Evolutionary conservation across 306 rosid species (phyloP), one percentile per base, ranked within the genome.

Genomic region (Cyclanthera cordifolia): DNA sequence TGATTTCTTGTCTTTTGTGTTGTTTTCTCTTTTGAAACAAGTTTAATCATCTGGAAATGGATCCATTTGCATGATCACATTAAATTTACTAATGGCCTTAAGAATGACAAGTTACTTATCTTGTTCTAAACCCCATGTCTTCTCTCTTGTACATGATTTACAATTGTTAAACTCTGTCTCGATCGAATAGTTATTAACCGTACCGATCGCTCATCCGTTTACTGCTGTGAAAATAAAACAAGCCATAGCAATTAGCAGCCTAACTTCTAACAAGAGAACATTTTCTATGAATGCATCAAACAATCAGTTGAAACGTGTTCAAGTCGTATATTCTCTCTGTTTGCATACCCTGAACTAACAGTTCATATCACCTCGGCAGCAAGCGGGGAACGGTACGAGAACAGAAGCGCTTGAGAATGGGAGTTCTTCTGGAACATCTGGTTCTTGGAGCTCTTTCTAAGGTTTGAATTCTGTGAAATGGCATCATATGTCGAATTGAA

Each of bases 381-480:
- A 0, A 63, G 7, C 47, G 14, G 45, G 1, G n/a, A 63, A 63
- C 6, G 28, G 69, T 37, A 63, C 69, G 23, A 41, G 51, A 63
- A 63, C 20, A 41, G 69, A 63, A 63, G 51, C 51, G 41, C 51
- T 41, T 13, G 51, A 63, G 69, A 41, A 39, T 19, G 19, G 27
- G 51, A 63, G 69, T 37, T 20, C 30, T 41, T 63, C 69, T 0
- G 69, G 51, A 41, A 20, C 27, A 21, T 63, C 69, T 2, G 52
- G 69, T 20, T 5, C 19, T 20, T 63, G 69, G 69, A 63, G 69
- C 51, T 2, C 69, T 6, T 37, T 41, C 32, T 63, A 63, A 41
- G 51, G 52, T 21, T 41, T 61, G 28, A 12, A 63, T 63, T 63
- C 17, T 37, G 1, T 37, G 49, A 41, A 63, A 20, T 21, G 17